Conservation (phyloP, 495 filamentous ascomycete genomes). For the Talaromyces ruber region DNA sequence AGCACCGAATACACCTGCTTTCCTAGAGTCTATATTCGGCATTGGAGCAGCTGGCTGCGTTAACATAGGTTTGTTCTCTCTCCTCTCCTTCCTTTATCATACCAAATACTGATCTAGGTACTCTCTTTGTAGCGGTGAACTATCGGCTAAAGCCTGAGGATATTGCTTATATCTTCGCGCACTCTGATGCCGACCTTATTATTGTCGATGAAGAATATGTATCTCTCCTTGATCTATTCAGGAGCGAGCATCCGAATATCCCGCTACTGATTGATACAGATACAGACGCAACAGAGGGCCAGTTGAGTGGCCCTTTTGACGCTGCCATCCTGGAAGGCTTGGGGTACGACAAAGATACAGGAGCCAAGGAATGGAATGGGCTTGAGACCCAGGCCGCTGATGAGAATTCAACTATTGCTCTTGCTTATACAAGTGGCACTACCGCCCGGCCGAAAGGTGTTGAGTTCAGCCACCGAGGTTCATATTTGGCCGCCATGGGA, state of each 20-base stretch:
- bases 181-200: constrained; percentile 78
- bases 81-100: too few relatives aligned
- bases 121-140: constrained; percentile 55
- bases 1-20: constrained; percentile 87
- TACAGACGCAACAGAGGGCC: constrained; percentile 67
- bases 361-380: constrained; percentile 65
- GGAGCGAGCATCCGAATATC: constrained; percentile 45
- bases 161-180: constrained; percentile 81
- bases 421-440: constrained; percentile 89
- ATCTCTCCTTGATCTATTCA: constrained; percentile 58
- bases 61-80: constrained; percentile 49
- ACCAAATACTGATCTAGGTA: neutral
- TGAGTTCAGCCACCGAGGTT: constrained; percentile 80
- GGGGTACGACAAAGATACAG: constrained; percentile 51
- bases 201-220: constrained; percentile 77
- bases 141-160: constrained; percentile 84
- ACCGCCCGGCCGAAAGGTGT: constrained; percentile 92
- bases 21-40: constrained; percentile 83
- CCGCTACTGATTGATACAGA: constrained; percentile 77
- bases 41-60: constrained; percentile 78
- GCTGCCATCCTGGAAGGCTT: constrained; percentile 76
- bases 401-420: constrained; percentile 76
- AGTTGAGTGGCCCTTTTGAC: constrained; percentile 73
- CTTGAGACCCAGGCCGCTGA: constrained; percentile 56
- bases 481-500: constrained; percentile 73